Conservation (phyloP, 192 early-diverging fungal species). For the Mortierella claussenii region DNA sequence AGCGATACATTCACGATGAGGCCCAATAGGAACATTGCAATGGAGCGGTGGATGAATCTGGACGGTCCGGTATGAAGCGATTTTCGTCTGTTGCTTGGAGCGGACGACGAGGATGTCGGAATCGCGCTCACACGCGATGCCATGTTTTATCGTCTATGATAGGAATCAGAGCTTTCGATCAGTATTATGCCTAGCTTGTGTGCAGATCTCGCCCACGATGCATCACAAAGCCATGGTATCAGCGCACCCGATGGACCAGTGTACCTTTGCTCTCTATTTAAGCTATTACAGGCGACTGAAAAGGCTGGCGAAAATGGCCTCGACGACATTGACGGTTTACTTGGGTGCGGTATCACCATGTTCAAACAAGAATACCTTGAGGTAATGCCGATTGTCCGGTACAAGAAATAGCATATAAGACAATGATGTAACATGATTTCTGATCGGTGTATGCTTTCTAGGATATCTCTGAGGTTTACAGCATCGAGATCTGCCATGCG, state of each 20-base stretch:
- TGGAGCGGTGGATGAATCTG: conserved; percentile 59
- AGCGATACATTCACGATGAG: conserved; percentile 37
- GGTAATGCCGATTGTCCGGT: no score
- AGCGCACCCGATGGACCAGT: conserved; percentile 53
- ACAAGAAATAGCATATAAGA: background rate
- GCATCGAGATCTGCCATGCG: conserved; percentile 52
- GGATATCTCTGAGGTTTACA: conserved; percentile 38
- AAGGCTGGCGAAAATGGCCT: conserved; percentile 65
- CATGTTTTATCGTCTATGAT: no score
- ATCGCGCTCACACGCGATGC: no score
- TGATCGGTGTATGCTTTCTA: conserved; percentile 13
- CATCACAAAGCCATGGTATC: conserved; percentile 15
- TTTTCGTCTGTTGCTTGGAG: no score
- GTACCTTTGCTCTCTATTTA: conserved; percentile 73
- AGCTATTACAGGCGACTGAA: conserved; percentile 77
- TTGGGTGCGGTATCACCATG: conserved; percentile 72
- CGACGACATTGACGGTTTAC: conserved; percentile 72
- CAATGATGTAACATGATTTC: no score
- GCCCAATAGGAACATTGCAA: conserved; percentile 25
- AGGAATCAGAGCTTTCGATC: conserved; percentile 49
- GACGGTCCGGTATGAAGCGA: conserved; percentile 50
- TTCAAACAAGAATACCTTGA: conserved; percentile 54
- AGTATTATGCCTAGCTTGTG: conserved; percentile 54
- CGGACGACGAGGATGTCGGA: no score
- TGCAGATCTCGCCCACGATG: conserved; percentile 20